A percentile compares a stretch with the other conserved stretches of the same genome.
Conservation (phyloP, 192 early-diverging fungal genomes). For the Coemansia sp. region DNA sequence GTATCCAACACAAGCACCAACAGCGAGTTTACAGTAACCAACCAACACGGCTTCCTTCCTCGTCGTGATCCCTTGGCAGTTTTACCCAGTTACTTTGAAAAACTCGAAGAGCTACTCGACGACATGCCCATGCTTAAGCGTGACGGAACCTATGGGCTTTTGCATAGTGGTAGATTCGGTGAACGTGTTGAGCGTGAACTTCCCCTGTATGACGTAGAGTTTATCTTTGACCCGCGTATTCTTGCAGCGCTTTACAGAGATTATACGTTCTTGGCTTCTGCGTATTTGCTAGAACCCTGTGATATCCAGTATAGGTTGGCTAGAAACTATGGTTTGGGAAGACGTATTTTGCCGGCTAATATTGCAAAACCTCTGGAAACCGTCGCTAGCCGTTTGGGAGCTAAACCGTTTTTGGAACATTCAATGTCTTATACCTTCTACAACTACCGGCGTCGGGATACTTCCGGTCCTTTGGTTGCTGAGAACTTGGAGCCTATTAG, state of each 20-base stretch:
- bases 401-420: conserved; percentile 78
- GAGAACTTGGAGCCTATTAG: conserved; percentile 78
- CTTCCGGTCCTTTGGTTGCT: conserved; percentile 49
- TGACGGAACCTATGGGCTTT: conserved; percentile 70
- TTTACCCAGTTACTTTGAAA: conserved; percentile 67
- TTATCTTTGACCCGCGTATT: conserved; percentile 66
- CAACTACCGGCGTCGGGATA: conserved; percentile 77
- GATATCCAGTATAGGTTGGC: conserved; percentile 70
- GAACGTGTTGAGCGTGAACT: conserved; percentile 68
- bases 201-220: conserved; percentile 67
- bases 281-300: conserved; percentile 87
- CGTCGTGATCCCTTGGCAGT: conserved; percentile 63
- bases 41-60: conserved; percentile 55
- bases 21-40: conserved; percentile 50
- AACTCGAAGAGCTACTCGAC: conserved; percentile 65
- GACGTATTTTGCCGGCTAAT: conserved; percentile 67
- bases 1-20: conserved; percentile 18
- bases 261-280: conserved; percentile 81
- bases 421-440: conserved; percentile 76
- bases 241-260: conserved; percentile 80
- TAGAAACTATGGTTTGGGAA: conserved; percentile 75
- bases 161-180: conserved; percentile 76
- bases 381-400: conserved; percentile 65
- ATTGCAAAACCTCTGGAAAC: conserved; percentile 74
- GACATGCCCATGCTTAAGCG: conserved; percentile 70